These are phyloP conservation scores for Hypomyces rosellus DNA, from an alignment of 2,329 filamentous ascomycete genomes.

Conservation along the genomic window DNA sequence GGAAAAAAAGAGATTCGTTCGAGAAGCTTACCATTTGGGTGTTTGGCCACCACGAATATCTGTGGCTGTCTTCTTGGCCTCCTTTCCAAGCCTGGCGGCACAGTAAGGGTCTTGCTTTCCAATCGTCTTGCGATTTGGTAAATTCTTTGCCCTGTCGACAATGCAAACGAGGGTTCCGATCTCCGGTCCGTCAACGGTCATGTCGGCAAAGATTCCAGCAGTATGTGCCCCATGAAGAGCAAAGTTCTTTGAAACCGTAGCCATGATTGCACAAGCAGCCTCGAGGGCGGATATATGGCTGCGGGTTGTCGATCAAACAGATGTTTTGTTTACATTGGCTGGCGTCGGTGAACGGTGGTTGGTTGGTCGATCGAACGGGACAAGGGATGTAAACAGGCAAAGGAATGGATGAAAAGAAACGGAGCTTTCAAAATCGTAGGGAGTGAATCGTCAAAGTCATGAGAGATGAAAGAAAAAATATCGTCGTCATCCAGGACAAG, in stretches of 20 bases:
- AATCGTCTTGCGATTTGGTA: conserved; percentile 94
- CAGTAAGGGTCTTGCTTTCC: conserved; percentile 98
- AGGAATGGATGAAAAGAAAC: background rate
- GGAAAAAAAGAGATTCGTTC: background rate
- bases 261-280: conserved; percentile 33
- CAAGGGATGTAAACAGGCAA: background rate
- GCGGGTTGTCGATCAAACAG: conserved; percentile 3
- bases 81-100: conserved; percentile 86
- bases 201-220: conserved; percentile 89
- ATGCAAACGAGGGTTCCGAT: conserved; percentile 92
- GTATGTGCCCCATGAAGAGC: conserved; percentile 65
- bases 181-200: conserved; percentile 84
- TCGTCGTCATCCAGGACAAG: background rate
- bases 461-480: background rate
- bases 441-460: background rate
- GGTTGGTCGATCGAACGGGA: background rate
- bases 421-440: background rate
- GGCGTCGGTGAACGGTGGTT: conserved; percentile 1
- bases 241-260: conserved; percentile 47
- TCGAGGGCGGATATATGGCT: conserved; percentile 6
- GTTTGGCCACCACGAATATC: conserved; percentile 94
- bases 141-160: conserved; percentile 91
- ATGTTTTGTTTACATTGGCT: conserved; percentile 14
- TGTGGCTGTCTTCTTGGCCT: conserved; percentile 94
- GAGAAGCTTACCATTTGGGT: conserved; percentile 68